These are phyloP conservation scores for Colletotrichum lini DNA, from an alignment of 2,329 filamentous ascomycete genomes.

Conservation along the genomic window DNA sequence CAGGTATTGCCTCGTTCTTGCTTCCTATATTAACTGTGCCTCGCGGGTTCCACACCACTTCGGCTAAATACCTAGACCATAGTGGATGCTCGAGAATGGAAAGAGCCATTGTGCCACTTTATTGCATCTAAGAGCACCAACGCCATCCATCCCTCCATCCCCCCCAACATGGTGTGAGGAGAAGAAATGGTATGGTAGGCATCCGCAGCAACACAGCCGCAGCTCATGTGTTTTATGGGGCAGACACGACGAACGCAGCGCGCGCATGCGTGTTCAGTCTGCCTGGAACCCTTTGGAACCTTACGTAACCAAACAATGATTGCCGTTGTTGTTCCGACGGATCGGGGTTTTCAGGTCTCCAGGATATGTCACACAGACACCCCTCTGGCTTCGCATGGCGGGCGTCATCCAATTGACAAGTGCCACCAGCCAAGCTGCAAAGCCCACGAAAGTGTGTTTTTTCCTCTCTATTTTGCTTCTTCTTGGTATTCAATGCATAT, in stretches of 20 bases:
- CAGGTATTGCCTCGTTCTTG: background rate
- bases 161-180: background rate
- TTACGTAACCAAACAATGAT: too few species aligned
- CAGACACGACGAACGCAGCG: too few species aligned
- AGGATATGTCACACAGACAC: background rate
- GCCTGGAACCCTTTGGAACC: too few species aligned
- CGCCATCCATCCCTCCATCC: background rate
- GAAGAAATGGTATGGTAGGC: background rate
- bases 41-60: conserved; percentile 1
- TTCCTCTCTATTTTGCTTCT: background rate
- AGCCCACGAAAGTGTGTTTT: background rate
- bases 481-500: background rate
- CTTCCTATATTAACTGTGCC: background rate
- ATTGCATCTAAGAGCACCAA: conserved; percentile 1
- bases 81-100: conserved; percentile 11
- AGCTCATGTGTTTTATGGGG: too few species aligned
- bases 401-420: background rate
- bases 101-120: background rate
- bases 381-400: background rate
- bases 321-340: background rate
- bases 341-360: background rate
- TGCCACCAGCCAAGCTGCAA: background rate
- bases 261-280: too few species aligned
- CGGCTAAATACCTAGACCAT: conserved; percentile 6
- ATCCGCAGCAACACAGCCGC: background rate